Base-by-base conservation (phyloP, 2,329 filamentous ascomycete species). In the Chrysoporthe austroafricana region DNA sequence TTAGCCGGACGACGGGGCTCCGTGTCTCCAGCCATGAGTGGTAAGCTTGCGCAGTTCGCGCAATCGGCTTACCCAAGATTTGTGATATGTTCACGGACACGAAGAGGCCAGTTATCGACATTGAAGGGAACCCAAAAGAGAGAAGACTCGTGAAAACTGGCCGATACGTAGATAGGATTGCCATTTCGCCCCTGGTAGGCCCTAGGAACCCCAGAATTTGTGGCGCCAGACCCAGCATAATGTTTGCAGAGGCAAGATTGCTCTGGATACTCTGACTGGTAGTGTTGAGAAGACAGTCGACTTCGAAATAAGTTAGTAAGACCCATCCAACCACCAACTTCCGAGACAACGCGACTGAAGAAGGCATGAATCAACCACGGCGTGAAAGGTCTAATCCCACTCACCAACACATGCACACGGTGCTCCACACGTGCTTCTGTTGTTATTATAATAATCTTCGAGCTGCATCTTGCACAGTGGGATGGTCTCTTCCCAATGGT, bases 231-330 rank as follows among this genome's bases (percentile, higher is more conserved):
- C 63, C 63, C 5, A 64, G 54, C 11, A 64, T 42, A 32, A 64
- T 64, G 54, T 64, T 54, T 18, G 63, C 63, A 2, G 63, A 64
- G 14, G 56, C 56, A 2, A 64, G 42, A 13, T 64, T 64, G 43
- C 63, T 64, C 54, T 65, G 39, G 7, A 54, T 50, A 13, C 54
- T 59, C 11, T 60, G 39, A 4, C 16, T 39, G 8, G 36, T 44
- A 21, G 59, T 52, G 2, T 34, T 60, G 9, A 65, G 46, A 11
- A 65, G 34, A 16, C 63, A 60, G n/a, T 60, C 63, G 42, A 65
- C 39, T 60, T 26, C 5, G n/a, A 60, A 13, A 44, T 13, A 42
- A 14, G 26, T 18, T 18, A 18, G 39, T 44, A 14, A 26, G 26
- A 2, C 26, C 2, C 26, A 26, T 26, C 26, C 26, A 26, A 26